Conservation (phyloP, 257 asterid genomes). For the Solanum sitiens region DNA sequence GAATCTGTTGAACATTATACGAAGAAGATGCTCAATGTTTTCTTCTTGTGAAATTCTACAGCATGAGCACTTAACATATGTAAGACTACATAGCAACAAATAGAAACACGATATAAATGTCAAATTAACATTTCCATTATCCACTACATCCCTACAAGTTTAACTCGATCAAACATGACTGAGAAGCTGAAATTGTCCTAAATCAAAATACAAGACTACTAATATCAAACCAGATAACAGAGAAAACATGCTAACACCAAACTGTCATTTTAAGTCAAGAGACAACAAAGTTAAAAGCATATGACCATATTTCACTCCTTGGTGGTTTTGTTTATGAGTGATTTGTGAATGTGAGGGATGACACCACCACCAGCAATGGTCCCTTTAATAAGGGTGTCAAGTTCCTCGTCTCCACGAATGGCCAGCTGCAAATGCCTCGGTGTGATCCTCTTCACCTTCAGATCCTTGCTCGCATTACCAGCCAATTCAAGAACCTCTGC, state of each 20-base stretch:
- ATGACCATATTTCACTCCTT: slow-evolving; percentile 43
- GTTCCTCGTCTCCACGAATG: slow-evolving; percentile 95
- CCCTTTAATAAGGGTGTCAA: slow-evolving; percentile 88
- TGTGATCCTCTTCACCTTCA: slow-evolving; percentile 91
- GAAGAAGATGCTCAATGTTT: too few relatives aligned
- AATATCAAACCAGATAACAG: neutral
- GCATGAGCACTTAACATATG: too few relatives aligned
- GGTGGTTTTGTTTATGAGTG: slow-evolving; percentile 96
- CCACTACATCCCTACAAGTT: neutral
- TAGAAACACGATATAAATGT: neutral
- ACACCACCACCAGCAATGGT: slow-evolving; percentile 98
- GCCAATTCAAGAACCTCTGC: slow-evolving; percentile 96
- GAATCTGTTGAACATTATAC: too few relatives aligned
- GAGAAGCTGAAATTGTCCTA: neutral
- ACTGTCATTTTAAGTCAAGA: neutral
- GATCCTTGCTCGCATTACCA: slow-evolving; percentile 94
- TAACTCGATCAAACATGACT: neutral
- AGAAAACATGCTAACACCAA: neutral
- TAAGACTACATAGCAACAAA: too few relatives aligned
- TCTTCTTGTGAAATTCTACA: too few relatives aligned
- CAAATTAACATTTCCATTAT: neutral
- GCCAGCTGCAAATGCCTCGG: slow-evolving; percentile 92
- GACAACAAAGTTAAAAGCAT: neutral
- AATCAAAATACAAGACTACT: neutral
- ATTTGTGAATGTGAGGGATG: slow-evolving; percentile 95